Base-by-base conservation (phyloP, 345 rosid species). In the Lumnitzera littorea region DNA sequence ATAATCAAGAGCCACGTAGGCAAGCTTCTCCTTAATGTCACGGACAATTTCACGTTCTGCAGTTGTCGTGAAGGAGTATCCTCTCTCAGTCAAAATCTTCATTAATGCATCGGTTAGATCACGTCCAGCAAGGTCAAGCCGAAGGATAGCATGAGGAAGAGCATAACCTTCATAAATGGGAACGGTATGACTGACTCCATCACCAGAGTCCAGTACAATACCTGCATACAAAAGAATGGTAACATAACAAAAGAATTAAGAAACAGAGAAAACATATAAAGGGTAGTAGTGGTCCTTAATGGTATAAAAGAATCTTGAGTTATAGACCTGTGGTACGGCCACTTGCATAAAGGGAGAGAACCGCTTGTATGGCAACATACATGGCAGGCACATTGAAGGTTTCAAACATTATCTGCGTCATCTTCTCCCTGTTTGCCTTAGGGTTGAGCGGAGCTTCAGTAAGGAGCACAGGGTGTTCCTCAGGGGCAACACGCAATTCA, bases 141-240 rank as follows among this genome's bases (percentile, higher is more conserved):
- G 74, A 51, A 80, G 85, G 74, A 83, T 83, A 53, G 88, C 88
- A 56, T 80, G 84, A 1, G 88, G 84, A 43, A 80, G 88, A n/a
- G 84, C 87, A 64, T 79, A 82, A 7, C 87, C 87, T 61, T 81
- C 83, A 57, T 81, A 81, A 61, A 81, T 81, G n/a, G 86, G 86
- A 62, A 81, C 85, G 0, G 85, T 81, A 68, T 81, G 85, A 64
- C 83, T 78, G 29, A 81, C 85, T 57, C 84, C 87, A 41, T 74
- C 84, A 64, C 84, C 84, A 58, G 87, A 82, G 50, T 82, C 87
- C 58, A 80, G 77, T 70, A 80, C 86, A 14, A 81, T 81, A 76
- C 83, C 86, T 81, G 69, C 29, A 15, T 7, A 65, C 12, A 36
- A 11, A 57, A 27, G 27, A 20, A 36, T 57, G 46, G 53, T 24